Percentiles rank a stretch among this genome's conserved stretches.
These are phyloP conservation scores for Trichoderma virens DNA, from an alignment of 495 filamentous ascomycete species.

Conservation along the genomic window DNA sequence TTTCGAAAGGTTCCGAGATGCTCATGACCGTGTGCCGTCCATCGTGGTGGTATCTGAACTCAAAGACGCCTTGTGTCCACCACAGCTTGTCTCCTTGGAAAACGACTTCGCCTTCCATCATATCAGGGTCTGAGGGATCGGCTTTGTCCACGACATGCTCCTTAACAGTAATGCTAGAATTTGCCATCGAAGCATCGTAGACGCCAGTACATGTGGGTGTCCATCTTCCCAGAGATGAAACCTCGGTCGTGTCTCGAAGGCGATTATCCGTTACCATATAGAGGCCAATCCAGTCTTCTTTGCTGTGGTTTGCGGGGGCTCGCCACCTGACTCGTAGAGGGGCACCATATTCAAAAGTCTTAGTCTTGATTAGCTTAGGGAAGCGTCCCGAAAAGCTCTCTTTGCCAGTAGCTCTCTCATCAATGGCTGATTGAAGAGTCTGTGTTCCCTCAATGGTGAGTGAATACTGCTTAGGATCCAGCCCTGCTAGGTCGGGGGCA, in stretches of 20 bases:
- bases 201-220: constrained; percentile 66
- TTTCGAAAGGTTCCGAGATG: constrained; percentile 87
- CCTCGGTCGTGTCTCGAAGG: constrained; percentile 70
- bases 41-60: constrained; percentile 95
- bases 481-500: constrained; percentile 74
- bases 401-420: constrained; percentile 44
- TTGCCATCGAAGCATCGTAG: constrained; percentile 68
- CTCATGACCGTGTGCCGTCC: constrained; percentile 95
- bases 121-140: constrained; percentile 43
- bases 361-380: constrained; percentile 51
- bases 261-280: constrained; percentile 92
- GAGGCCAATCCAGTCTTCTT: constrained; percentile 90
- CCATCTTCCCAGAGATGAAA: constrained; percentile 87
- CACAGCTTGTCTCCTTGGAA: constrained; percentile 92
- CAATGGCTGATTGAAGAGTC: constrained; percentile 36
- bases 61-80: constrained; percentile 93
- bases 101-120: constrained; percentile 67
- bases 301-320: constrained; percentile 83
- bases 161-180: constrained; percentile 69
- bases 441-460: constrained; percentile 63
- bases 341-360: constrained; percentile 81
- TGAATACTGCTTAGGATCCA: constrained; percentile 74
- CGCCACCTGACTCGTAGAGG: constrained; percentile 90
- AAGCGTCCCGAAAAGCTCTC: constrained; percentile 37
- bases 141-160: constrained; percentile 45